phyloP scores from a whole-genome alignment of 2,329 filamentous ascomycete genomes.

The Elsinoe australis region DNA sequence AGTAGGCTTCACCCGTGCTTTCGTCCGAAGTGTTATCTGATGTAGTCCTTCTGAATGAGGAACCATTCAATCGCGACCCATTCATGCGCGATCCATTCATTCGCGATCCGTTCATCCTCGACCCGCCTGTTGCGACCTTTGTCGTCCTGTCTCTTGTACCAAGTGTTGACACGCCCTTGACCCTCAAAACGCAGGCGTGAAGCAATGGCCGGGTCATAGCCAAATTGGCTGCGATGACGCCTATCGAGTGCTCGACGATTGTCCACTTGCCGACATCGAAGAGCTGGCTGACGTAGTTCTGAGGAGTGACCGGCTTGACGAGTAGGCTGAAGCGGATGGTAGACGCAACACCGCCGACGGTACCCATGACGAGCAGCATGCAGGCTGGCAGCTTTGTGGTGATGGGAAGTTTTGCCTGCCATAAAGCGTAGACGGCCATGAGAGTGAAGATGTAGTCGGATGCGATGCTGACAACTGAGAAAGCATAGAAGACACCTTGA shows the following conservation, averaged over 20 bases:
- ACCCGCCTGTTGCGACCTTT: neutral
- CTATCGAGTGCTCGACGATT: slow-evolving; percentile 30
- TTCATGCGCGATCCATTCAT: neutral
- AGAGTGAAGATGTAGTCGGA: slow-evolving; percentile 33
- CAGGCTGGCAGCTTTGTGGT: slow-evolving; percentile 8
- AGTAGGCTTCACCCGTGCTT: slow-evolving; percentile 7
- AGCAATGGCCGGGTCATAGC: slow-evolving; percentile 31
- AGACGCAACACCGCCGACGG: slow-evolving; percentile 9
- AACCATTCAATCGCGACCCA: neutral
- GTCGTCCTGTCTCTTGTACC: neutral
- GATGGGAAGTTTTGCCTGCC: slow-evolving; percentile 21
- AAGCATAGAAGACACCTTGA: slow-evolving; percentile 18
- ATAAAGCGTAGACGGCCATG: slow-evolving; percentile 32
- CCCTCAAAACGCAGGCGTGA: slow-evolving; percentile 12
- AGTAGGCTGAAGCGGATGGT: slow-evolving; percentile 12
- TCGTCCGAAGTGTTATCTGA: neutral
- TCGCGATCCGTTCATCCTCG: neutral
- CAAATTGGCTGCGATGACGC: slow-evolving; percentile 29
- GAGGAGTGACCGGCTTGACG: slow-evolving; percentile 18
- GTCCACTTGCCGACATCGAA: slow-evolving; percentile 27
- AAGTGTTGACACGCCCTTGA: slow-evolving; percentile 5
- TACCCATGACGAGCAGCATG: slow-evolving; percentile 4
- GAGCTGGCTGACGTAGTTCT: slow-evolving; percentile 24
- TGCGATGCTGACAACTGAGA: slow-evolving; percentile 28
- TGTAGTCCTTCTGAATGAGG: neutral